Evolutionary conservation across 176 grass and related monocot species (phyloP).

Genomic region (Hyparrhenia diplandra): DNA sequence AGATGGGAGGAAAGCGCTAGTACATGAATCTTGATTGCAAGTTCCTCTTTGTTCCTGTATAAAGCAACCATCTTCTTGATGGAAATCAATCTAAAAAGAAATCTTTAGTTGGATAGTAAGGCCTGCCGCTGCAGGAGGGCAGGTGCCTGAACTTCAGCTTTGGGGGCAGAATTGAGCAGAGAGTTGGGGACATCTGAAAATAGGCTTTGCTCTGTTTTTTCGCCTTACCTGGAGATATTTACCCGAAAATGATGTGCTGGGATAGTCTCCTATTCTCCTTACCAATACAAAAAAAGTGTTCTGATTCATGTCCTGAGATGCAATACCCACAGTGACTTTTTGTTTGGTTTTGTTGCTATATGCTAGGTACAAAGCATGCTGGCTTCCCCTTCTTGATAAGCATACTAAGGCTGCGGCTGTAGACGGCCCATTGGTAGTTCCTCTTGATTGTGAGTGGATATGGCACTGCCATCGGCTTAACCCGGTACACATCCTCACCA

Average conservation of each 20-base stretch:
- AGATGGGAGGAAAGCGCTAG: neutral
- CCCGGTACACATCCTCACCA: conserved; percentile 40
- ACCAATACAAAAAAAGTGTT: neutral
- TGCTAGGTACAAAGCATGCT: conserved; percentile 60
- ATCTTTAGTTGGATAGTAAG: neutral
- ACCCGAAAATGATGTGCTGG: neutral
- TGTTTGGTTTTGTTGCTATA: neutral
- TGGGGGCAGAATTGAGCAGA: neutral
- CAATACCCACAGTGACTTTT: neutral
- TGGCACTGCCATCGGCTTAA: conserved; percentile 98
- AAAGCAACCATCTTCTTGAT: neutral
- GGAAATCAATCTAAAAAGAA: neutral
- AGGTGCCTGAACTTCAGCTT: neutral
- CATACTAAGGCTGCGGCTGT: too few species aligned
- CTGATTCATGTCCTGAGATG: neutral
- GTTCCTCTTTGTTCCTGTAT: neutral
- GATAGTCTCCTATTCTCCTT: neutral
- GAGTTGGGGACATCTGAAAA: neutral
- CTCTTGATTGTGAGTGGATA: conserved; percentile 89
- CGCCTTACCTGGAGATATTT: neutral
- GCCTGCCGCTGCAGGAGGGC: too few species aligned
- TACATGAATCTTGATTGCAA: neutral
- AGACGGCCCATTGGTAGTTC: conserved; percentile 47
- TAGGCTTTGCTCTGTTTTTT: neutral
- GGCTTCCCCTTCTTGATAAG: too few species aligned